Evolutionary conservation across 345 rosid genomes (phyloP), one percentile per base, ranked within the genome.

Genomic region (Syzygium jambos): DNA sequence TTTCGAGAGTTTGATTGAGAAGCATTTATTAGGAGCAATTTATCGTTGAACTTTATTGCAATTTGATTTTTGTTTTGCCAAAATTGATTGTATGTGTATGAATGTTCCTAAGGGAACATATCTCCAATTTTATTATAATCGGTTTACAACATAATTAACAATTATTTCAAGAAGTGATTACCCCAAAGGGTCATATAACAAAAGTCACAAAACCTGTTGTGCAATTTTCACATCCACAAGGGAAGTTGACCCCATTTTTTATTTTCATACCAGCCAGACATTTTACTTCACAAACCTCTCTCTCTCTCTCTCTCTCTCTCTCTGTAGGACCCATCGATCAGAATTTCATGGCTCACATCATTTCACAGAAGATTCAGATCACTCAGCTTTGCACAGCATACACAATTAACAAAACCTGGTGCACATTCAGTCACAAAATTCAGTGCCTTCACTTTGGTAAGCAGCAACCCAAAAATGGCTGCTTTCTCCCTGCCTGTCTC

Each of bases 261-360:
- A 10, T 30, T 8, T 65, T 65, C 78, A 30, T 65, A 59, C 27
- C 68, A 61, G 73, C 73, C n/a, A n/a, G 73, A 61, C 63, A 57
- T 22, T 57, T 25, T 2, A 21, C 7, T 59, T 59, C 68, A 12
- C 68, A 59, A 11, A 2, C 68, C 77, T 63, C 77, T 63, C 77
- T 29, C 73, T 61, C 65, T 59, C 65, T 57, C 63, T 57, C 77
- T 54, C 43, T 30, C 46, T 68, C 80, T 73, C 80, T 38, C 49
- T 73, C 0, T 73, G 80, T 34, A 73, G 80, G 80, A 73, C 80
- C 87, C 87, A 43, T 23, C 38, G 23, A 86, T 86, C 88, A 52
- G 63, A 34, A 51, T 77, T 86, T 43, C 85, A 78, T 77, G 88
- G 88, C 84, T 86, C 85, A 77, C 85, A 86, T 68, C 61, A 25